Base-by-base conservation (phyloP, 768 basidiomycete genomes). In the Leucogyrophana mollusca region DNA sequence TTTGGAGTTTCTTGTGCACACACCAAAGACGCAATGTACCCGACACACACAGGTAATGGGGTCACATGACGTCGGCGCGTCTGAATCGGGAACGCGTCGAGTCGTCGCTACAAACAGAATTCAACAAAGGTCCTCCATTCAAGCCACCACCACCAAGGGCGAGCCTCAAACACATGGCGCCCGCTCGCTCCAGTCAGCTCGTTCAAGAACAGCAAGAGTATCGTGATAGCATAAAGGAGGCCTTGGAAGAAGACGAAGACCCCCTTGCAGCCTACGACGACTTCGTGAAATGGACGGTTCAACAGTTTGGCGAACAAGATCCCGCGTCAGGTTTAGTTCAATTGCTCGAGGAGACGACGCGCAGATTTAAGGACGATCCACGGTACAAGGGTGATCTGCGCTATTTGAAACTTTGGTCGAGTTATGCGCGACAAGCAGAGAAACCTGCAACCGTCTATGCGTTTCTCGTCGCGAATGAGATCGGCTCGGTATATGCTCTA, bases 391-490 rank as follows among this genome's bases (percentile, higher is more conserved):
- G 82, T 42, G 94, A 98, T 71, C 68, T 92, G 41, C 79, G 95
- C 34, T 96, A 97, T 67, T 74, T 97, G 40, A 90, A 92, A 62
- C 65, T 97, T 16, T 99, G 96, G 96, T 79, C 85, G 17, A 74
- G 87, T 40, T 94, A 95, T 62, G 87, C 94, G 9, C 80, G 80
- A 44, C 79, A 87, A 57, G 80, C 91, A 44, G 86, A 93, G 56
- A 78, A 80, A 56, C 73, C 85, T 3, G 73, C 77, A 14, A 77
- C 77, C 27, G 78, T 83, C 25, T 97, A 90, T 67, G 78, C 80
- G 21, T 85, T 82, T 64, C 67, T 94, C 43, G 66, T 89, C 54
- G 79, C 80, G 44, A 82, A 77, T 49, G 84, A 83, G 34, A 85
- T 94, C 58, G 92, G 90, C 9, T 83, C 78, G 21, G 76, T 78